Evolutionary conservation across 345 rosid species (phyloP), one percentile per base, ranked within the genome.

Genomic region (Syzygium oleosum): DNA sequence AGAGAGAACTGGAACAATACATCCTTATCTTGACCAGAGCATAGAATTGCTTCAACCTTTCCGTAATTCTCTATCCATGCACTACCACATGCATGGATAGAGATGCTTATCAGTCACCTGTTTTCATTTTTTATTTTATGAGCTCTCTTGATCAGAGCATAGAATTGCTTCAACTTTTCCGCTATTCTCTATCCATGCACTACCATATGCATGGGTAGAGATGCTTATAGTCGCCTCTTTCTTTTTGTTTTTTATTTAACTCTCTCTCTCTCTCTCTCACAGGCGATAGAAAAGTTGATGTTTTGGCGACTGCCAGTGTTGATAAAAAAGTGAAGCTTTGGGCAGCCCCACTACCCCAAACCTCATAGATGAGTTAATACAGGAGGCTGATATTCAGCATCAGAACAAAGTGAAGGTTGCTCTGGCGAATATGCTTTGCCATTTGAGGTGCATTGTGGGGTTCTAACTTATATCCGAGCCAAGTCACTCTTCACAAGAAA

Each of bases 311-410:
- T 12, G 90, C 98, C 84, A 91, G 98, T 55, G 93, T 86, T 54
- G 99, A 97, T 95, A 95, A 97, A 92, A 97, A 96, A 90, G 98
- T 97, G 88, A 97, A 95, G 93, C 90, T 98, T 84, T 96, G 99
- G 99, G 95, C 91, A 86, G 94, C 95, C 85, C 98, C 99, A 43
- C 90, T 93, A 38, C 89, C 80, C 59, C 85, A 79, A 21, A 59
- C 31, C 34, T 78, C 46, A 13, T 58, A 85, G 68, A 87, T 53
- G 27, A 77, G 61, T 51, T 1, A 4, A 77, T 52, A 2, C 46
- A 9, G n/a, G 31, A 34, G 29, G 38, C 63, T 73, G 84, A 41
- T 51, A 68, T 19, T 19, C 56, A 51, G 80, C 52, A 83, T 58
- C 27, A 54, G 79, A 65, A 59, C 49, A 77, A 59, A 13, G 29